These are phyloP conservation scores for Pseudognaphalium luteoalbum DNA, from an alignment of 129 eudicot genomes.

Conservation along the genomic window DNA sequence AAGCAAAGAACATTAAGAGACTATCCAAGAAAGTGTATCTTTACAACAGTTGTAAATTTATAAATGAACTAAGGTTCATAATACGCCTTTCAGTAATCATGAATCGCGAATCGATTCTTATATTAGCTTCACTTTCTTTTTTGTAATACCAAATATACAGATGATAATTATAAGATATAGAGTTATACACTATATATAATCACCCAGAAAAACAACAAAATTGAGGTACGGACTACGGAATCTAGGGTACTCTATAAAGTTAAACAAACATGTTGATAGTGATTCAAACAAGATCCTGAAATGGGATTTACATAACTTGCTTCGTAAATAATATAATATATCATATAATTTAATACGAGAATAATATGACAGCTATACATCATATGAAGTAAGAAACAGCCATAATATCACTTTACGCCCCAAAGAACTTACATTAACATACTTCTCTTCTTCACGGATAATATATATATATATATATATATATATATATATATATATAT, in stretches of 20 bases:
- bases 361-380: too few species aligned
- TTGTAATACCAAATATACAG: neutral
- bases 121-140: neutral
- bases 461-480: too few species aligned
- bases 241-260: neutral
- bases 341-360: too few species aligned
- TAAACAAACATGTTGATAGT: neutral
- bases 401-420: too few species aligned
- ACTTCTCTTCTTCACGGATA: too few species aligned
- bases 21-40: slow-evolving; percentile 16
- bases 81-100: neutral
- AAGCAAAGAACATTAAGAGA: slow-evolving; percentile 14
- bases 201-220: neutral
- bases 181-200: neutral
- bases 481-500: too few species aligned
- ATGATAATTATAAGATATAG: neutral
- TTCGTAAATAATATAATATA: too few species aligned
- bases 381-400: too few species aligned
- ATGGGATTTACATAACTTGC: too few species aligned
- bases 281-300: too few species aligned
- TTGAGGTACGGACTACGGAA: neutral
- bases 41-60: neutral
- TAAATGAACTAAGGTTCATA: neutral
- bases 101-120: neutral
- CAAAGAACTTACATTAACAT: too few species aligned